Conservation (phyloP, 1,284 basidiomycete species). For the Ceratobasidium sp. region DNA sequence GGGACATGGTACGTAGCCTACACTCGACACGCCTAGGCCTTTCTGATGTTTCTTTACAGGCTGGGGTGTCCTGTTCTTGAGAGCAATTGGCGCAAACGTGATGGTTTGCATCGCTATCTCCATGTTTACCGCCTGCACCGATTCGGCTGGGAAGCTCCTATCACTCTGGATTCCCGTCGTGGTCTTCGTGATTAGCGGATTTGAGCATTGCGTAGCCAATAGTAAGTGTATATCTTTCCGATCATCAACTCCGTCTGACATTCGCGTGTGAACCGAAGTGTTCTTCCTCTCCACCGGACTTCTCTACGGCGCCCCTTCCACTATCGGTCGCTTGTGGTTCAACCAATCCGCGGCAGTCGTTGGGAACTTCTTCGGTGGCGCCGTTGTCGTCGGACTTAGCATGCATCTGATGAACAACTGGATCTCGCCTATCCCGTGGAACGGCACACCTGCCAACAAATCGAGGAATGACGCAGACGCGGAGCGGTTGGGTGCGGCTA, state of each 20-base stretch:
- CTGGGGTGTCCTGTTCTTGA: conserved; percentile 50
- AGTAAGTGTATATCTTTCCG: conserved; percentile 38
- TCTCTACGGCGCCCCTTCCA: conserved; percentile 49
- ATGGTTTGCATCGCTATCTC: conserved; percentile 50
- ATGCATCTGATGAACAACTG: conserved; percentile 50
- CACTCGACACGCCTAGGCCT: neutral
- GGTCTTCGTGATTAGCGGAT: conserved; percentile 37
- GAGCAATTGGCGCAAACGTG: conserved; percentile 49
- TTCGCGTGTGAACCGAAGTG: conserved; percentile 37
- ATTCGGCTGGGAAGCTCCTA: conserved; percentile 50
- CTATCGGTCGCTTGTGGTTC: conserved; percentile 48
- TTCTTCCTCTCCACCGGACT: conserved; percentile 50
- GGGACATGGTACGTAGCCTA: neutral
- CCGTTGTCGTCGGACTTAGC: conserved; percentile 46
- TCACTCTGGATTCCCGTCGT: conserved; percentile 49
- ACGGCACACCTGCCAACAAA: neutral
- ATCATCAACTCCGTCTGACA: neutral
- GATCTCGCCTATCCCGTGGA: conserved; percentile 43
- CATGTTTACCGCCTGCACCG: conserved; percentile 48
- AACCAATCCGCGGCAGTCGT: conserved; percentile 50
- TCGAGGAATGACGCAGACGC: neutral
- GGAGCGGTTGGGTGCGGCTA: conserved; percentile 6
- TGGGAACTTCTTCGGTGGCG: conserved; percentile 50
- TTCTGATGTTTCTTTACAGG: conserved; percentile 4
- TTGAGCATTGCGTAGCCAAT: conserved; percentile 50